These are phyloP conservation scores for Venturia carpophila DNA, from an alignment of 2,329 filamentous ascomycete species.

Conservation along the genomic window DNA sequence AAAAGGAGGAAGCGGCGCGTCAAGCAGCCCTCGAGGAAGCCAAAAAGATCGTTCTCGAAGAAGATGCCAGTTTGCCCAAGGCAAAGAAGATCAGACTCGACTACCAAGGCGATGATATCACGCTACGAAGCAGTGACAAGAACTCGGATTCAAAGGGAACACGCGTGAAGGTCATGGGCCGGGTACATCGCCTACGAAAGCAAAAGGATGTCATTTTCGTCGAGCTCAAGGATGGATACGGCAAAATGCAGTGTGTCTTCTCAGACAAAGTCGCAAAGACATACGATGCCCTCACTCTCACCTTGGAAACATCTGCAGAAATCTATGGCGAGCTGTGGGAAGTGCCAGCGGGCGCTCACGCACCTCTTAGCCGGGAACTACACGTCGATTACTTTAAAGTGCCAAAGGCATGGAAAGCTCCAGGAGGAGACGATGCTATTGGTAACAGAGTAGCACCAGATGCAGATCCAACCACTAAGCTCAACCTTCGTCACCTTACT, in stretches of 20 bases:
- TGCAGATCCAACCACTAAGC: constrained; percentile 62
- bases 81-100: constrained; percentile 69
- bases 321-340: constrained; percentile 77
- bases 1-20: constrained; percentile 64
- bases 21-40: constrained; percentile 69
- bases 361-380: constrained; percentile 77
- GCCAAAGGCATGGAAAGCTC: constrained; percentile 58
- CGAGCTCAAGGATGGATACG: constrained; percentile 77
- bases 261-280: constrained; percentile 76
- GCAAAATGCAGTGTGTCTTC: constrained; percentile 76
- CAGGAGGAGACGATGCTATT: constrained; percentile 82
- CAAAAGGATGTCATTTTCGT: constrained; percentile 85
- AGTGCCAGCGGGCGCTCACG: constrained; percentile 68
- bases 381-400: constrained; percentile 85
- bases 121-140: constrained; percentile 40
- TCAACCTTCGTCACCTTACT: constrained; percentile 76
- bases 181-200: constrained; percentile 70
- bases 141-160: constrained; percentile 54
- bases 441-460: constrained; percentile 70
- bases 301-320: constrained; percentile 78
- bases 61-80: constrained; percentile 65
- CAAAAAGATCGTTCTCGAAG: constrained; percentile 64
- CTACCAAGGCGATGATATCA: constrained; percentile 55
- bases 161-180: constrained; percentile 70
- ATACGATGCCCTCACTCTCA: constrained; percentile 82